Conservation (phyloP, 2,329 filamentous ascomycete species). For the Onygena corvina region DNA sequence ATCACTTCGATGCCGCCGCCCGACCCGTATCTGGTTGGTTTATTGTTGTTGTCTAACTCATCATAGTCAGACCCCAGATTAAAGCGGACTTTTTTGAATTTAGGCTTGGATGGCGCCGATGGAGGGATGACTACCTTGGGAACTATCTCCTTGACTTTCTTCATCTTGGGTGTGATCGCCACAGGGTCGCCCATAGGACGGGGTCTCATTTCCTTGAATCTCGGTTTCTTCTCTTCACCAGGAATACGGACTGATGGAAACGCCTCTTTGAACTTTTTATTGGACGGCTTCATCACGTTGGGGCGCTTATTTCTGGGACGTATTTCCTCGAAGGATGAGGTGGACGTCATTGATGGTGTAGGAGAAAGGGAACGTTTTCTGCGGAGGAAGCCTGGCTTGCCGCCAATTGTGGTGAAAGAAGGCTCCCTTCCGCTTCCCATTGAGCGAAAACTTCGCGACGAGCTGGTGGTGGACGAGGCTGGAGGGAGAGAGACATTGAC, state of each 20-base stretch:
- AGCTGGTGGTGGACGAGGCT: neutral
- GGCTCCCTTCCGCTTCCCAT: neutral
- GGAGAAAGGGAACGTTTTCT: conserved; percentile 2
- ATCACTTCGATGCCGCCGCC: too few species aligned
- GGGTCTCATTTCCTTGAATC: neutral
- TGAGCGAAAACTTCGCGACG: neutral
- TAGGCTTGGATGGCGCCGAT: neutral
- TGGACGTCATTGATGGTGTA: neutral
- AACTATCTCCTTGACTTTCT: neutral
- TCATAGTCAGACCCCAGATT: neutral
- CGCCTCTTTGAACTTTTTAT: neutral
- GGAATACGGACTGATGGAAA: neutral
- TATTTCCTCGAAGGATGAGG: neutral
- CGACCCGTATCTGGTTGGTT: too few species aligned
- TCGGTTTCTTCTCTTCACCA: too few species aligned
- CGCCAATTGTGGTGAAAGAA: neutral
- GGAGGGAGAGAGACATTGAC: too few species aligned
- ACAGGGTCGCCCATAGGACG: neutral
- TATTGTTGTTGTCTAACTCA: too few species aligned
- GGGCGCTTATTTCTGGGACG: neutral
- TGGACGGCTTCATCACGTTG: neutral
- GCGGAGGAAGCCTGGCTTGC: neutral
- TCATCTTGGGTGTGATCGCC: neutral
- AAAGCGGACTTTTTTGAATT: neutral
- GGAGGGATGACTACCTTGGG: neutral